phyloP scores from a whole-genome alignment of 2,329 filamentous ascomycete species.

The Penicillium rolfsii region DNA sequence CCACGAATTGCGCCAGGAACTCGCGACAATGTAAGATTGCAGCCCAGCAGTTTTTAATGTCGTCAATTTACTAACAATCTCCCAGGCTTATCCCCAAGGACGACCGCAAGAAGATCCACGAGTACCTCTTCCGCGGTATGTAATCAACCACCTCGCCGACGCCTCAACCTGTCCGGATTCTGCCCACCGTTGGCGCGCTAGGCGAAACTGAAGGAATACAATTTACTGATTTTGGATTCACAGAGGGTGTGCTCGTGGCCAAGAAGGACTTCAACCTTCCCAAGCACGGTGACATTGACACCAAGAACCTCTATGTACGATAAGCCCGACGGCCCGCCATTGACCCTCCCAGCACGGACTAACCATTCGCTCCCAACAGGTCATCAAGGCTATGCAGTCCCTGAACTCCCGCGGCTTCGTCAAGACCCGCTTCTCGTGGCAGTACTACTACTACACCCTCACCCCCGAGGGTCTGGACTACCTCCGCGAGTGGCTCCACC shows the following conservation, averaged over 20 bases:
- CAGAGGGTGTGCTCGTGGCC: conserved; percentile 85
- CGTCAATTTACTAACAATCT: conserved; percentile 24
- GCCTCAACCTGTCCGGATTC: conserved; percentile 21
- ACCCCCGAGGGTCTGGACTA: conserved; percentile 99
- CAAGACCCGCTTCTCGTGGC: conserved; percentile 99
- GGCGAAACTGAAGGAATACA: not conserved
- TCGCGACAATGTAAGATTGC: conserved; percentile 55
- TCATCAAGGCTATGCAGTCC: conserved; percentile 99
- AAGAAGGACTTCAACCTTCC: conserved; percentile 99
- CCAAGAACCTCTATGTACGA: conserved; percentile 92
- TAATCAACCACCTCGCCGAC: conserved; percentile 29
- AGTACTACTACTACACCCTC: conserved; percentile 99
- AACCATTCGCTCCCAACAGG: conserved; percentile 42
- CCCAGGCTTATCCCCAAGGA: conserved; percentile 97
- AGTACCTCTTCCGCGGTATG: conserved; percentile 95
- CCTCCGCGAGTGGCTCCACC: conserved; percentile 99
- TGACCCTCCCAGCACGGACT: not conserved
- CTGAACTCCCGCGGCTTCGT: conserved; percentile 97
- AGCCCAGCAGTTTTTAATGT: not conserved
- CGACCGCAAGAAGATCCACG: conserved; percentile 99
- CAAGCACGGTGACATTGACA: conserved; percentile 98
- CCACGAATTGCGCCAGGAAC: conserved; percentile 57
- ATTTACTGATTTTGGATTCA: conserved; percentile 28
- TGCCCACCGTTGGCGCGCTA: conserved; percentile 7
- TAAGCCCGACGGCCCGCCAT: conserved; percentile 1